phyloP scores from a whole-genome alignment of 306 rosid species.

The Prunus padus region DNA sequence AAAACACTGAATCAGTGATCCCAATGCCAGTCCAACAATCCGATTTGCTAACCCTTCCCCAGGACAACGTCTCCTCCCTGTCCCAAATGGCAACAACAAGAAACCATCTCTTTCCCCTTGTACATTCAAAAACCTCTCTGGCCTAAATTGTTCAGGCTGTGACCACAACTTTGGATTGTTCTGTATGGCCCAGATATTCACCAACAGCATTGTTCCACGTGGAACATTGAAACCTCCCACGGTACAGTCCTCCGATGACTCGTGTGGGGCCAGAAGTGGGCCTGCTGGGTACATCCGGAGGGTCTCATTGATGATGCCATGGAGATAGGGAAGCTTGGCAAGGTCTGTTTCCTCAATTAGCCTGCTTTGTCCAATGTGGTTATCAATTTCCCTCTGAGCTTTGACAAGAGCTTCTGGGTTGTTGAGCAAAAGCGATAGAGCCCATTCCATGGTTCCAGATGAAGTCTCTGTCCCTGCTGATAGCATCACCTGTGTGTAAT shows the following conservation, averaged over 20 bases:
- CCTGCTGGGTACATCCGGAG: conserved; percentile 35
- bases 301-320: conserved; percentile 34
- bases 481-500: conserved; percentile 18
- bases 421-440: conserved; percentile 38
- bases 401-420: conserved; percentile 23
- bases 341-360: conserved; percentile 37
- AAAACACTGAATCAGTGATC: conserved; percentile 25
- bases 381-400: conserved; percentile 20
- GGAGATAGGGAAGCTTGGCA: conserved; percentile 27
- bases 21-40: conserved; percentile 18
- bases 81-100: conserved; percentile 37
- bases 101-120: conserved; percentile 9
- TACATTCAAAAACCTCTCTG: conserved; percentile 25
- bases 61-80: conserved; percentile 43
- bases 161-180: conserved; percentile 35
- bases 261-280: conserved; percentile 32
- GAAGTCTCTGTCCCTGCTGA: conserved; percentile 40
- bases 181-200: conserved; percentile 45
- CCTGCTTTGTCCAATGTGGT: conserved; percentile 7
- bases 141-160: conserved; percentile 29
- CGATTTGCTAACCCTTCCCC: conserved; percentile 28
- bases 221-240: conserved; percentile 33
- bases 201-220: conserved; percentile 41
- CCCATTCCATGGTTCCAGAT: conserved; percentile 39
- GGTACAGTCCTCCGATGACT: conserved; percentile 33